A percentile compares a stretch with the other conserved stretches of the same genome.
phyloP scores from a whole-genome alignment of 148 eudicot species.

The Amaranthus palmeri region DNA sequence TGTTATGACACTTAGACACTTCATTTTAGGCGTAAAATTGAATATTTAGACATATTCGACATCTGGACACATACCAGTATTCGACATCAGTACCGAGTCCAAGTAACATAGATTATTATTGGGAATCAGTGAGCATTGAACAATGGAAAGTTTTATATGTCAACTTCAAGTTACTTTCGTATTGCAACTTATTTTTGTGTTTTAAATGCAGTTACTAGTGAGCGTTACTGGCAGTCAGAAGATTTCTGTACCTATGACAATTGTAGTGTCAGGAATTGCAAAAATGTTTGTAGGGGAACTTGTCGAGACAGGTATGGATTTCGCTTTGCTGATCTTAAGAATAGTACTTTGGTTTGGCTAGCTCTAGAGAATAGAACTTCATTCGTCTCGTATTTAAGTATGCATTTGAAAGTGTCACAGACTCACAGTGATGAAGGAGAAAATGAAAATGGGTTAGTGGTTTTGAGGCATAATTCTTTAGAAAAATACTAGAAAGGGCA shows the following conservation, averaged over 20 bases:
- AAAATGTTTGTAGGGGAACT: slow-evolving; percentile 98
- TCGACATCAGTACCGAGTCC: too few relatives aligned
- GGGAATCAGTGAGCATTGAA: not conserved
- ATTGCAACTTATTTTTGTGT: slow-evolving; percentile 7
- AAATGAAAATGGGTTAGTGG: too few relatives aligned
- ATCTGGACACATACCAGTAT: too few relatives aligned
- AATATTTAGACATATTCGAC: too few relatives aligned
- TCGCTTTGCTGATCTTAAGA: not conserved
- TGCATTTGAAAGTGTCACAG: too few relatives aligned
- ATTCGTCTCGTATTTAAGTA: too few relatives aligned
- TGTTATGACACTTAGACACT: not conserved
- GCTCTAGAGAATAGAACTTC: not conserved
- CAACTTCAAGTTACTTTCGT: not conserved
- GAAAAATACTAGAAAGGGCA: too few relatives aligned
- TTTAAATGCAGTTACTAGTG: slow-evolving; percentile 57
- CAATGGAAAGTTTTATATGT: not conserved
- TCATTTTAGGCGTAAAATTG: too few relatives aligned
- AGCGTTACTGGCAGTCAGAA: slow-evolving; percentile 88
- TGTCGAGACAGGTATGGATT: slow-evolving; percentile 69
- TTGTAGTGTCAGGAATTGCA: slow-evolving; percentile 93
- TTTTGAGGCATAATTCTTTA: too few relatives aligned
- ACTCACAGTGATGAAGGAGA: too few relatives aligned
- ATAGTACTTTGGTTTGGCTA: not conserved
- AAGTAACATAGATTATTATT: not conserved
- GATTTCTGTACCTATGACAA: slow-evolving; percentile 83